These are phyloP conservation scores for Xylaria sp. DNA, from an alignment of 2,329 filamentous ascomycete species.

Conservation along the genomic window DNA sequence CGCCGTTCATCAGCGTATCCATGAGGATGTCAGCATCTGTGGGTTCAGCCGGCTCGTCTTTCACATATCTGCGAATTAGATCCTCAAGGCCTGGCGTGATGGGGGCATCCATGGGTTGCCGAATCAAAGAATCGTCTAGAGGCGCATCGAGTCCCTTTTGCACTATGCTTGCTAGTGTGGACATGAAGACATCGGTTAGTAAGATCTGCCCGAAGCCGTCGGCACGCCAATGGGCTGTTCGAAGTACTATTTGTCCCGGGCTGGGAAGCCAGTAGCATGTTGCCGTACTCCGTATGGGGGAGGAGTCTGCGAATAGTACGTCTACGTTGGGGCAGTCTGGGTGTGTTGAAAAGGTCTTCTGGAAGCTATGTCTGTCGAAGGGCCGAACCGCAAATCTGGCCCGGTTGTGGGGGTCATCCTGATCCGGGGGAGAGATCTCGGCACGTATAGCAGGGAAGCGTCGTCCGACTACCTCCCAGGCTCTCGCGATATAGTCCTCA, in stretches of 20 bases:
- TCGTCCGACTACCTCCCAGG: constrained; percentile 34
- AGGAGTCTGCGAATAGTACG: constrained; percentile 27
- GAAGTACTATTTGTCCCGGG: constrained; percentile 31
- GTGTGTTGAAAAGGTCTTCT: constrained; percentile 28
- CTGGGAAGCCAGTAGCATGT: constrained; percentile 39
- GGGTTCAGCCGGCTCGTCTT: neutral
- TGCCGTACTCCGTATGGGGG: constrained; percentile 21
- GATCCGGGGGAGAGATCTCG: constrained; percentile 13
- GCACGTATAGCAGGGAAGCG: constrained; percentile 35
- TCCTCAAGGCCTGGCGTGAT: constrained; percentile 19
- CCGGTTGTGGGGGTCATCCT: neutral
- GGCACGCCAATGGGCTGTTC: constrained; percentile 38
- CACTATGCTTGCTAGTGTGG: constrained; percentile 26
- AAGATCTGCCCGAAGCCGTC: constrained; percentile 38
- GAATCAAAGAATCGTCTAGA: neutral
- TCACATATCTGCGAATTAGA: constrained; percentile 7
- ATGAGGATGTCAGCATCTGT: constrained; percentile 37
- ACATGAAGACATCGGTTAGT: constrained; percentile 35
- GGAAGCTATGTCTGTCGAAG: constrained; percentile 21
- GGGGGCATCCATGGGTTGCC: neutral
- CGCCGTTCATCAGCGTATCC: constrained; percentile 28
- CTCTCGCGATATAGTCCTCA: constrained; percentile 27
- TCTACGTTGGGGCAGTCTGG: constrained; percentile 18
- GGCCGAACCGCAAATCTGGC: neutral
- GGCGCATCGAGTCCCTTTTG: constrained; percentile 1